These are phyloP conservation scores for Neurospora sp. DNA, from an alignment of 495 filamentous ascomycete species.

Conservation along the genomic window DNA sequence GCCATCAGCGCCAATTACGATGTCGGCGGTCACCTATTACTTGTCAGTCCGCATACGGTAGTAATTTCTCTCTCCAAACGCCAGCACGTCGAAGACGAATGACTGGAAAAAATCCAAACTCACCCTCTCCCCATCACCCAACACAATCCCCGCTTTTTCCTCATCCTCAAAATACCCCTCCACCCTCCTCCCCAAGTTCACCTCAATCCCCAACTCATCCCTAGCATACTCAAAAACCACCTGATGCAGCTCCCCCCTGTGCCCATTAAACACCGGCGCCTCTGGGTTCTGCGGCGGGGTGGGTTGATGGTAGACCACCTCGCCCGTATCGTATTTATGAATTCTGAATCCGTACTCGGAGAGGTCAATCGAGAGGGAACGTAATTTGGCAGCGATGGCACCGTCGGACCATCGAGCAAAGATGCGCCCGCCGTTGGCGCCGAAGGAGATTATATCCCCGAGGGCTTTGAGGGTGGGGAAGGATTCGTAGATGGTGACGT, in stretches of 20 bases:
- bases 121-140: conserved; percentile 40
- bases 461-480: conserved; percentile 48
- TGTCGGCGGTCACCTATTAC: conserved; percentile 31
- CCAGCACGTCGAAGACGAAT: no score
- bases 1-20: conserved; percentile 52
- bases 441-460: conserved; percentile 57
- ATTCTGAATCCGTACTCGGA: conserved; percentile 44
- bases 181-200: conserved; percentile 43
- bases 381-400: conserved; percentile 18
- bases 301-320: conserved; percentile 47
- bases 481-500: conserved; percentile 47
- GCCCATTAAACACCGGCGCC: conserved; percentile 51
- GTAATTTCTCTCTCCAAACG: not conserved
- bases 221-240: conserved; percentile 49
- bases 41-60: not conserved
- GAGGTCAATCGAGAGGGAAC: no score
- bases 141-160: conserved; percentile 40
- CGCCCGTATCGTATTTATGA: conserved; percentile 51
- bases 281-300: conserved; percentile 32
- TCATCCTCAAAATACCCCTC: conserved; percentile 48
- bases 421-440: conserved; percentile 49
- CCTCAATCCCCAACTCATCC: conserved; percentile 44
- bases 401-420: conserved; percentile 42
- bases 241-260: conserved; percentile 49
- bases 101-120: not conserved